phyloP scores from a whole-genome alignment of 1,284 basidiomycete species.

The Austroboletus rostrupii region DNA sequence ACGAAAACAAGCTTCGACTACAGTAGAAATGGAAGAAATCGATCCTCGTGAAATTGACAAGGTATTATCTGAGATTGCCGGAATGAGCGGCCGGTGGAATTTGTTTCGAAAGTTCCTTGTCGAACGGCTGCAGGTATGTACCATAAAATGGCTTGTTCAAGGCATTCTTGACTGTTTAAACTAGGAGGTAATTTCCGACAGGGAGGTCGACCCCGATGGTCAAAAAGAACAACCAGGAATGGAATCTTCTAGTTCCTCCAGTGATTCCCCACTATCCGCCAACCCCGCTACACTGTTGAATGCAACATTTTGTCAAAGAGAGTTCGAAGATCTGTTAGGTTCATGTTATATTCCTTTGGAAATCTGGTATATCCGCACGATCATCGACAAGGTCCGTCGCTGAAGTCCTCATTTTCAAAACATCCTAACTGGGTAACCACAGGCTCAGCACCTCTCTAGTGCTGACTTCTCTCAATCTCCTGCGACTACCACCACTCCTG shows the following conservation, averaged over 20 bases:
- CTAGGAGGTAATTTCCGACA: conserved; percentile 11
- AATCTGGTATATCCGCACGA: conserved; percentile 86
- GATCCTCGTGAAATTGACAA: conserved; percentile 92
- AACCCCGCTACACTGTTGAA: conserved; percentile 33
- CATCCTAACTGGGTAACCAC: conserved; percentile 6
- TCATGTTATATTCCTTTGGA: conserved; percentile 88
- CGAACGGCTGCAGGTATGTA: conserved; percentile 59
- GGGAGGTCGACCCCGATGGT: not conserved
- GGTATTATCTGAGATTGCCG: conserved; percentile 80
- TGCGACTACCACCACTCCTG: conserved; percentile 71
- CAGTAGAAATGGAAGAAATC: conserved; percentile 57
- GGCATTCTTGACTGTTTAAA: conserved; percentile 5
- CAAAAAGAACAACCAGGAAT: not conserved
- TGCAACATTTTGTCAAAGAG: conserved; percentile 49
- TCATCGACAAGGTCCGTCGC: conserved; percentile 74
- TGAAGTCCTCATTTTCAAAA: not conserved
- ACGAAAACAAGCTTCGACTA: conserved; percentile 38
- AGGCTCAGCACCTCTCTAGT: conserved; percentile 71
- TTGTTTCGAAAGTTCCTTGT: conserved; percentile 86
- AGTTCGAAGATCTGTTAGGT: conserved; percentile 68
- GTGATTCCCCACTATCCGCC: not conserved
- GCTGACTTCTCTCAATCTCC: conserved; percentile 66
- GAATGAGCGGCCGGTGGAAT: conserved; percentile 89
- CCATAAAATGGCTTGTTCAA: not conserved
- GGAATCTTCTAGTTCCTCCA: not conserved